Percentiles rank a stretch among this genome's conserved stretches.
Conservation (phyloP, 2,329 filamentous ascomycete species). For the Davidsoniella australis region DNA sequence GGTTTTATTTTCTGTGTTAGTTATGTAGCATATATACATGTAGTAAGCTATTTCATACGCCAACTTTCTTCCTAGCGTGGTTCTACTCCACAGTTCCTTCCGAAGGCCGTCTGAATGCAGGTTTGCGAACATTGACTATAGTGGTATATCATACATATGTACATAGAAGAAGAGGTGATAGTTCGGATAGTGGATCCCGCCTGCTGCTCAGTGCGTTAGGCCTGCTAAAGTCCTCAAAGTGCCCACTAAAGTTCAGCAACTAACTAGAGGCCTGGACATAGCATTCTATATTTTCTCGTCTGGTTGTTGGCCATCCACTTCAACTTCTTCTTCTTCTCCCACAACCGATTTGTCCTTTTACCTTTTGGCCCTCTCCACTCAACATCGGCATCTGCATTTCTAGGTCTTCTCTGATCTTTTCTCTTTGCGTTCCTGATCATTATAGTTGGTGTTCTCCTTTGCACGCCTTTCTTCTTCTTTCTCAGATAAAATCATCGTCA, state of each 20-base stretch:
- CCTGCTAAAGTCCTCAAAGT: not conserved
- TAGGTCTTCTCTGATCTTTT: not conserved
- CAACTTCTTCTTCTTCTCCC: conserved; percentile 5
- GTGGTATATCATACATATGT: too few relatives aligned
- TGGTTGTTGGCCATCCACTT: not conserved
- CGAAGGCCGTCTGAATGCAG: too few relatives aligned
- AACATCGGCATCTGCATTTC: not conserved
- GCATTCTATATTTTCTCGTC: not conserved
- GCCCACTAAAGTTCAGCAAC: not conserved
- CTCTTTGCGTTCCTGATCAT: conserved; percentile 3
- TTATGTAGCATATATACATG: too few relatives aligned
- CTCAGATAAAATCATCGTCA: conserved; percentile 16
- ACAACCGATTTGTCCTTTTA: conserved; percentile 2
- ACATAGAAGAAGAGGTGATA: too few relatives aligned
- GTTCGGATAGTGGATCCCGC: too few relatives aligned
- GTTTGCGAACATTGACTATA: too few relatives aligned
- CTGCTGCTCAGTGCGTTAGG: too few relatives aligned
- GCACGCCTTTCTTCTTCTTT: conserved; percentile 8
- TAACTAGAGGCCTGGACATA: not conserved
- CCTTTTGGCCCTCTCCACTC: conserved; percentile 1
- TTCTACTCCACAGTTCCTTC: too few relatives aligned
- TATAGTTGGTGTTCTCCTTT: conserved; percentile 11
- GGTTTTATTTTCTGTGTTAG: too few relatives aligned
- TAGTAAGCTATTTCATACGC: too few relatives aligned
- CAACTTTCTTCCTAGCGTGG: too few relatives aligned